Percentiles rank a stretch among this genome's conserved stretches.
These are phyloP conservation scores for Plasmodium blacklocki DNA, from an alignment of 169 alveolate species.

Conservation along the genomic window DNA sequence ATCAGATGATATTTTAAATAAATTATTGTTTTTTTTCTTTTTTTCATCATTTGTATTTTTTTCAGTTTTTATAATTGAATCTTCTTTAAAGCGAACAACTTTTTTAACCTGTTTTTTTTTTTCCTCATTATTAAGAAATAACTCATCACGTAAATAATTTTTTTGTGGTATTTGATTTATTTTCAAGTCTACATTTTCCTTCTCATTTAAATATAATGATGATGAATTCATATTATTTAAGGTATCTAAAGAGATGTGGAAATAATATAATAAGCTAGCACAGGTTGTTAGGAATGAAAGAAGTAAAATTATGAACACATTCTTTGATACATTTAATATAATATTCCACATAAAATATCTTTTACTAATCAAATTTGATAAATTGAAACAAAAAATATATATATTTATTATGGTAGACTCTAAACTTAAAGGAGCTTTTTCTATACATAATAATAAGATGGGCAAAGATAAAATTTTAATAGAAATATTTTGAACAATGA, in stretches of 20 bases:
- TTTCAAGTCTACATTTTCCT: conserved; percentile 38
- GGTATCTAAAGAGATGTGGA: conserved; percentile 42
- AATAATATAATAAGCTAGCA: conserved; percentile 51
- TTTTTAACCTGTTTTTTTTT: conserved; percentile 23
- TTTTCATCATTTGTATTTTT: conserved; percentile 31
- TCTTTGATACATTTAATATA: conserved; percentile 52
- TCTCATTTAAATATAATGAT: conserved; percentile 23
- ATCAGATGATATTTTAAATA: conserved; percentile 34
- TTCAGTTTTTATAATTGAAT: background rate
- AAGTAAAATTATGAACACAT: conserved; percentile 52
- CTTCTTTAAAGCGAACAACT: conserved; percentile 68
- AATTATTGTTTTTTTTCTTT: conserved; percentile 25
- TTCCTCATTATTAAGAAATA: conserved; percentile 30
- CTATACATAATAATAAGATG: conserved; percentile 49
- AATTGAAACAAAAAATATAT: conserved; percentile 63
- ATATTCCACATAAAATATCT: conserved; percentile 71
- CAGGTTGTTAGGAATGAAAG: conserved; percentile 69
- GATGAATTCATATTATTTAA: conserved; percentile 39
- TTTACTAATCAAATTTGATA: conserved; percentile 66
- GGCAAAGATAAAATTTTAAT: conserved; percentile 64
- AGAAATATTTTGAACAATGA: conserved; percentile 59
- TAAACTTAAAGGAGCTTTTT: conserved; percentile 63
- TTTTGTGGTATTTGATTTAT: conserved; percentile 6
- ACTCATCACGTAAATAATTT: conserved; percentile 13
- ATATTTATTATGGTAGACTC: conserved; percentile 59